Conservation (phyloP, 2,329 filamentous ascomycete species). For the Fusarium scirpi region DNA sequence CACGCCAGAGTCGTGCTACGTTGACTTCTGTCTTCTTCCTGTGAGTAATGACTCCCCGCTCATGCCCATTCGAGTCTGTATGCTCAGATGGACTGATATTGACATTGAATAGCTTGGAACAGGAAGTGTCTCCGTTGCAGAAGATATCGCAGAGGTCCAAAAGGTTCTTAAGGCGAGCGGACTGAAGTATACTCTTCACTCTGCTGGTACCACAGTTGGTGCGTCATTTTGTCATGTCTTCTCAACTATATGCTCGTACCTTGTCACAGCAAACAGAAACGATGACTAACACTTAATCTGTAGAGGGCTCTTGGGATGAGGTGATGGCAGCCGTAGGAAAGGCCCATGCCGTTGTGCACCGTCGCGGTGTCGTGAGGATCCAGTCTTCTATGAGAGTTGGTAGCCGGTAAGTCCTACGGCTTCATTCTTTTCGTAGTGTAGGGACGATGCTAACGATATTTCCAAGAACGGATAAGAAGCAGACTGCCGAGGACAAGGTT, state of each 20-base stretch:
- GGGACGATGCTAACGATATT: background rate
- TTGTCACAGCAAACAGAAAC: background rate
- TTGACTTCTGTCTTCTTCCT: constrained; percentile 92
- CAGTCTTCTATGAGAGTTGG: constrained; percentile 91
- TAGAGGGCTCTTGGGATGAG: constrained; percentile 91
- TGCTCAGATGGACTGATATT: constrained; percentile 12
- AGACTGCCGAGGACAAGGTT: constrained; percentile 85
- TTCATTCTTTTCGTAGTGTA: background rate
- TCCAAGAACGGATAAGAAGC: constrained; percentile 82
- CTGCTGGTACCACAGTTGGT: constrained; percentile 93
- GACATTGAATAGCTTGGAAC: constrained; percentile 76
- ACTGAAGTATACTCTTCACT: constrained; percentile 89
- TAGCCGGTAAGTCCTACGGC: constrained; percentile 68
- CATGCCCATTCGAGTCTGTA: background rate
- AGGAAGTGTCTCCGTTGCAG: constrained; percentile 77
- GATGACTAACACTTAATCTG: background rate
- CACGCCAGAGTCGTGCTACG: constrained; percentile 82
- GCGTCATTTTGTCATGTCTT: constrained; percentile 52
- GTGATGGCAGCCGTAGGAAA: constrained; percentile 90
- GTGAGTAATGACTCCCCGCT: constrained; percentile 57
- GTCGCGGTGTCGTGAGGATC: constrained; percentile 81
- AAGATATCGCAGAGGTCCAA: constrained; percentile 90
- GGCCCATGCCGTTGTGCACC: constrained; percentile 82
- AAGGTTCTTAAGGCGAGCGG: constrained; percentile 84
- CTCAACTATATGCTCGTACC: background rate